phyloP scores from a whole-genome alignment of 257 asterid genomes.

The Cynanchum wilfordii region DNA sequence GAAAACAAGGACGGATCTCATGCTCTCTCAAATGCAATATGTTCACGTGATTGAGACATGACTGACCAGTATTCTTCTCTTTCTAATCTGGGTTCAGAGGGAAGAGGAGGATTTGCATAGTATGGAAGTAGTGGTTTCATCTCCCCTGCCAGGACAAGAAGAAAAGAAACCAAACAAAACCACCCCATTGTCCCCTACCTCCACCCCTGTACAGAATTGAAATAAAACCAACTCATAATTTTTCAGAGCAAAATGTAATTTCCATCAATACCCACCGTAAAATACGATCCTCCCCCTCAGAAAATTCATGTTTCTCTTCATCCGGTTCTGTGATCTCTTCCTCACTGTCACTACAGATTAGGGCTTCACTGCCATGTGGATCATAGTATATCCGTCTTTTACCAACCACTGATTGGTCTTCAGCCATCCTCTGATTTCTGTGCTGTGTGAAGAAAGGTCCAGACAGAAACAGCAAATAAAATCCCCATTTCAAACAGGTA shows the following conservation, averaged over 20 bases:
- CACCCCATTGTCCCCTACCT: neutral
- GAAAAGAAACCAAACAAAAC: neutral
- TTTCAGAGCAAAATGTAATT: neutral
- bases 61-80: neutral
- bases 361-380: conserved; percentile 82
- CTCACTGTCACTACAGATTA: conserved; percentile 96
- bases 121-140: neutral
- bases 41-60: neutral
- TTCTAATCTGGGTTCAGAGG: neutral
- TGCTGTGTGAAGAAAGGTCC: conserved; percentile 37
- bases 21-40: neutral
- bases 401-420: conserved; percentile 90
- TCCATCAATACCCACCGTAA: conserved; percentile 39
- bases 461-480: conserved; percentile 22
- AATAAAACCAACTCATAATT: neutral
- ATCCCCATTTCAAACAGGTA: conserved; percentile 11
- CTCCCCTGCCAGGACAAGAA: neutral
- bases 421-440: conserved; percentile 98
- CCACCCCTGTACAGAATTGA: neutral
- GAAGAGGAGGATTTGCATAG: neutral
- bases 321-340: conserved; percentile 65
- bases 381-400: conserved; percentile 90
- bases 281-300: conserved; percentile 78
- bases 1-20: neutral
- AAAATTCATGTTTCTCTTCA: conserved; percentile 62